Percentiles rank a stretch among this genome's conserved stretches.
Evolutionary conservation across 257 asterid species (phyloP).

Genomic region (Linderniella brevidens): DNA sequence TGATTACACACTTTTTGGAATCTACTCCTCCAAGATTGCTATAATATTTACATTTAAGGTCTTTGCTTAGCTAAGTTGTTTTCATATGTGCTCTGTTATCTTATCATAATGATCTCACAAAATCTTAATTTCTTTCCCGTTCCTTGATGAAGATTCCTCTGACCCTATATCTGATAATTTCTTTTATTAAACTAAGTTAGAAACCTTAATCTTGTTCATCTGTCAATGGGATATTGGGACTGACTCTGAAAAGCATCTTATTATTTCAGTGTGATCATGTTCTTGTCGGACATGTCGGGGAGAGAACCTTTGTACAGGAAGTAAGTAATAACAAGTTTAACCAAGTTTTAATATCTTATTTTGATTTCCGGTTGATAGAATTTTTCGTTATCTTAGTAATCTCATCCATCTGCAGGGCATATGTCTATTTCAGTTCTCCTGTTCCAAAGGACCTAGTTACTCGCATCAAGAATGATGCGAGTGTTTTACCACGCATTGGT

Average conservation of each 20-base stretch:
- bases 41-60: too few species aligned
- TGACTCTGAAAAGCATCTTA: too few species aligned
- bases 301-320: constrained; percentile 93
- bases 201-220: too few species aligned
- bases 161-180: too few species aligned
- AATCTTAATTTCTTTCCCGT: too few species aligned
- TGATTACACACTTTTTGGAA: background rate
- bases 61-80: too few species aligned
- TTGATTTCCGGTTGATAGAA: constrained; percentile 8
- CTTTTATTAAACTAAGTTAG: too few species aligned
- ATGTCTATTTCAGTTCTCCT: constrained; percentile 74
- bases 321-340: constrained; percentile 23
- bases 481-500: constrained; percentile 94
- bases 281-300: constrained; percentile 99
- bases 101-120: too few species aligned
- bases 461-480: constrained; percentile 81
- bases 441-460: constrained; percentile 57
- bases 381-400: constrained; percentile 11
- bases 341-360: constrained; percentile 2
- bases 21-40: too few species aligned
- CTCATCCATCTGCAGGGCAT: constrained; percentile 50
- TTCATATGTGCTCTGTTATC: too few species aligned
- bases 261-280: constrained; percentile 73
- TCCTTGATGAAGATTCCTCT: too few species aligned
- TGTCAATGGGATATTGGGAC: too few species aligned